Evolutionary conservation across 768 basidiomycete species (phyloP).

Genomic region (Erythrobasidium yunnanense): DNA sequence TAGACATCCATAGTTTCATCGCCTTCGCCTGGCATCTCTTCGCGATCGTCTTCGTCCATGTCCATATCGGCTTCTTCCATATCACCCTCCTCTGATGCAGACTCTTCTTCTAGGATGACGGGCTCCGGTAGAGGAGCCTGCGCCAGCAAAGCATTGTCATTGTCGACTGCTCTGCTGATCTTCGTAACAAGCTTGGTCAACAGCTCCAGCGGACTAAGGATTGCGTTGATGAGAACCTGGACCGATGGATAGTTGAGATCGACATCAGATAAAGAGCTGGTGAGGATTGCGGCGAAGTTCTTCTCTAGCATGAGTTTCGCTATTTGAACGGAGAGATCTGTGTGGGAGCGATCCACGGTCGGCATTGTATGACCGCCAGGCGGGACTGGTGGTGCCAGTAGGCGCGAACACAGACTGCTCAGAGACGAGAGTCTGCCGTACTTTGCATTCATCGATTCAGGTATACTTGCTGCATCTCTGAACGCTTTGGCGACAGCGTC

Average conservation of each 20-base stretch:
- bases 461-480: constrained; percentile 58
- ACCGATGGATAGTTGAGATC: constrained; percentile 93
- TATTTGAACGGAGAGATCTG: constrained; percentile 71
- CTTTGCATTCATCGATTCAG: constrained; percentile 52
- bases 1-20: constrained; percentile 74
- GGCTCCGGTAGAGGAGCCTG: constrained; percentile 49
- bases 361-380: constrained; percentile 41
- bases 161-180: constrained; percentile 60
- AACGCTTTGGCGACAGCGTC: constrained; percentile 77
- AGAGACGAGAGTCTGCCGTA: constrained; percentile 83
- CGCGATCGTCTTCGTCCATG: constrained; percentile 47
- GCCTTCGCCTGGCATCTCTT: constrained; percentile 50
- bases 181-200: constrained; percentile 95
- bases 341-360: constrained; percentile 47
- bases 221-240: constrained; percentile 68
- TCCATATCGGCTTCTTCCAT: constrained; percentile 38
- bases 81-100: constrained; percentile 45
- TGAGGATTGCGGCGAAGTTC: constrained; percentile 79
- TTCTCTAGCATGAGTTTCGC: constrained; percentile 99
- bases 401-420: constrained; percentile 72
- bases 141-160: constrained; percentile 46
- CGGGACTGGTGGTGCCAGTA: constrained; percentile 61
- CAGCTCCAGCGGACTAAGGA: constrained; percentile 77
- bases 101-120: not conserved
- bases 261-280: constrained; percentile 75